Base-by-base conservation (phyloP, 208 protist species). In the Eutreptiella sp. region DNA sequence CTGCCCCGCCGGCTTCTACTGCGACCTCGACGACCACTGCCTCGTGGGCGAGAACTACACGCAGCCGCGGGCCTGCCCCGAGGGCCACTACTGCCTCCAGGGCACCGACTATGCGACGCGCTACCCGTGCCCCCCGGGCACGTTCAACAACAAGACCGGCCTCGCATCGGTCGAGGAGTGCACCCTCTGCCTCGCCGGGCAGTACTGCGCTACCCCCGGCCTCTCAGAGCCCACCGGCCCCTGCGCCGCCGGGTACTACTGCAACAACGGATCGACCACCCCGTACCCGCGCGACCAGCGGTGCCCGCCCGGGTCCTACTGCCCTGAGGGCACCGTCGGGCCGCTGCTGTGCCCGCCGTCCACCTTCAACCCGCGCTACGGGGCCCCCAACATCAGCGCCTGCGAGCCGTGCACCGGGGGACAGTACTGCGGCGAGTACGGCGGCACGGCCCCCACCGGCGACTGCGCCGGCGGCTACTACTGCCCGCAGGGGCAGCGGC, bases 1-100 rank as follows among this genome's bases (percentile, higher is more conserved):
- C 33, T 79, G 73, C 36, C 31, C 62, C 27, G 63, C 9, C 19
- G 73, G 73, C 1, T 63, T 63, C 38, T 79, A 54, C 36, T 79
- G 73, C 42, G 54, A 60, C 43, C 33, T 27, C 7, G 32, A 14
- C 23, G 66, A 58, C 19, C 34, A 24, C 35, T 63, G 3, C 21
- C 38, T 24, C 21, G 31, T 39, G 21, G 5, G 29, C 33, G 53
- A 28, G 3, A 57, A 57, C 50, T 41, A 65, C 45, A 2, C 27
- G 3, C 29, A n/a, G 29, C 14, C 53, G 7, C 24, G 33, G 34
- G 5, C 53, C 5, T 78, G 72, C 42, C 36, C 52, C 4, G 28
- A 39, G 16, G 72, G 72, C 4, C 39, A 63, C 45, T 70, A 69
- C 66, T 70, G 63, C 35, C 65, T 36, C 4, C 27, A 27, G 1